Evolutionary conservation across 1,284 basidiomycete species (phyloP), one percentile per base, ranked within the genome.

Genomic region (Kalmanozyma brasiliensis): DNA sequence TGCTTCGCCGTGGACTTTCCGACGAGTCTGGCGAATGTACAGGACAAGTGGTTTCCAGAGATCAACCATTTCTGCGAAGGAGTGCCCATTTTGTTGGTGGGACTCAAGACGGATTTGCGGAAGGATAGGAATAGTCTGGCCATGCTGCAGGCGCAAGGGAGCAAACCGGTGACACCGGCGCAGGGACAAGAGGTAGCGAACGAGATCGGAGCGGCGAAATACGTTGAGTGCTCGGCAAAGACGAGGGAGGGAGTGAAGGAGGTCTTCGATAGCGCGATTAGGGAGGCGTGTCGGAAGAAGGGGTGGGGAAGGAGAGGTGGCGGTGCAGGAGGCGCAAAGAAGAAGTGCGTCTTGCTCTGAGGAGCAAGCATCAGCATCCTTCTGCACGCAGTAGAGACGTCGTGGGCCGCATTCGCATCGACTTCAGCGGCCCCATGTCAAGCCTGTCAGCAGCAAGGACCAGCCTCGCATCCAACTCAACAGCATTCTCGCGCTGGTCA

Each of bases 11-110:
- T 94, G 66, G 93, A 95, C 85, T 92, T 89, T 52, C 93, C 93
- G 20, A 91, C 93, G 82, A 93, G 91, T 44, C 85, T 95, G 62
- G 93, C 93, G 84, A 95, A 95, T 86, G 92, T 95, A 26, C 91
- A 94, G 85, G 93, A 94, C 85, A 95, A 94, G 52, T 98, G 95
- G 95, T 93, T 90, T 83, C 94, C 94, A 24, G 95, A 99, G 84
- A 92, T 98, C 59, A 90, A 92, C 35, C 96, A 98, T 83, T 98
- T 98, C 80, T 97, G 94, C 85, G 92, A 94, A 81, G 89, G 88
- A 72, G 93, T 93, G 6, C 96, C 95, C 1, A 86, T 95, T 65
- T 89, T 98, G 73, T 87, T 98, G 26, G 92, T 99, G 44, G 94
- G 89, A 23, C 93, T 93, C 47, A 98, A 99, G 86, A 79, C 73